A percentile compares a stretch with the other conserved stretches of the same genome.
These are phyloP conservation scores for Paecilomyces fulvus DNA, from an alignment of 2,329 filamentous ascomycete genomes.

Conservation along the genomic window DNA sequence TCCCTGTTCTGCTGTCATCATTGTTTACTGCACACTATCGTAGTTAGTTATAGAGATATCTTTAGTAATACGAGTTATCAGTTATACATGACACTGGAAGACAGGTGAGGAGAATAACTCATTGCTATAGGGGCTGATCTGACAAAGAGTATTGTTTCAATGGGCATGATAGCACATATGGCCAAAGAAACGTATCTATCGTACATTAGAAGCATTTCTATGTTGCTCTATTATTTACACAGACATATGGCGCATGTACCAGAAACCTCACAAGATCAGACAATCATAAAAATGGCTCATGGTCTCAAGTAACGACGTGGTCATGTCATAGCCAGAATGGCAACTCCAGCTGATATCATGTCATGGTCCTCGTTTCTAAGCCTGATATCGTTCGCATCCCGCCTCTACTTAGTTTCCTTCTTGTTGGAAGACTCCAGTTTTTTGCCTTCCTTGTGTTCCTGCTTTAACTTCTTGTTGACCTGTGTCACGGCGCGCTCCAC, in stretches of 20 bases:
- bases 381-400: conserved; percentile 12
- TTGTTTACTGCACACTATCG: not conserved
- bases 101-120: not conserved
- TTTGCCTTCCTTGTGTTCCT: conserved; percentile 12
- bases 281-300: not conserved
- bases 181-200: not conserved
- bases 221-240: not conserved
- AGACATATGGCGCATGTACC: conserved; percentile 1
- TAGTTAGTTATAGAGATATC: no score
- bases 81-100: not conserved
- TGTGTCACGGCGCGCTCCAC: conserved; percentile 70
- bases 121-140: not conserved
- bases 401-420: conserved; percentile 3
- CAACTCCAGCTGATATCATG: not conserved
- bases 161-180: not conserved
- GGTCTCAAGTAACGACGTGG: not conserved
- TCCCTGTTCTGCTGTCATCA: not conserved
- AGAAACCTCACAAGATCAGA: not conserved
- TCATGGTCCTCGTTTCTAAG: not conserved
- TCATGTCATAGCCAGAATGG: not conserved
- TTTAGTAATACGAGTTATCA: no score
- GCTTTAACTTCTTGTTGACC: conserved; percentile 41
- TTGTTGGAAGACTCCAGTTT: not conserved
- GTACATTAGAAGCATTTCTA: not conserved
- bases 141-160: not conserved